Base-by-base conservation (phyloP, 768 basidiomycete genomes). In the Stropharia rugosoannulata region DNA sequence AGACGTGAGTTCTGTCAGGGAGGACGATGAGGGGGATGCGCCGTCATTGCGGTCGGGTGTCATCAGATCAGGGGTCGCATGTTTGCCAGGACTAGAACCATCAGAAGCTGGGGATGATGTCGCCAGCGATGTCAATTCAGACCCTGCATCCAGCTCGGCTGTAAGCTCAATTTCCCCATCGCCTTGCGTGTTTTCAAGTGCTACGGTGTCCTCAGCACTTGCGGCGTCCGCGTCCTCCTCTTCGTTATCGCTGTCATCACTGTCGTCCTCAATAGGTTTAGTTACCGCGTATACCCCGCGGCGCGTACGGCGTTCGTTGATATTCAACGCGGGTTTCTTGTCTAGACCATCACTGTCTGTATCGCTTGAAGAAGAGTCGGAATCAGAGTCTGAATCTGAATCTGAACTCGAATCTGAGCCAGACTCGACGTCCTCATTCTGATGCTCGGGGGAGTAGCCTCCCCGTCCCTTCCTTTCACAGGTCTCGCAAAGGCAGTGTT, bases 271-370 rank as follows among this genome's bases (percentile, higher is more conserved):
- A 56, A 79, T 76, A 57, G 82, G 78, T 59, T 79, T 76, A 59
- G 86, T 70, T 39, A 89, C 81, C 27, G 87, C 87, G 66, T 93
- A 93, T 15, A 93, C 90, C 32, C 90, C 90, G 40, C 90, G 80
- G 29, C 90, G 83, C 47, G 90, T 93, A 59, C 90, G 78, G 38
- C 90, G 80, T 67, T 92, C 90, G 63, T 93, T 87, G 58, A 91
- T 71, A 62, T 93, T 89, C 52, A 85, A 70, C 42, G 64, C 58
- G 54, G 72, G 51, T 57, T 76, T 63, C 47, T 50, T 50, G 22
- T 68, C 62, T 16, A 75, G 73, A 9, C 66, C 72, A 57, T 80
- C 79, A 55, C 73, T 74, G 52, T 76, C 77, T 18, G 73, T 69
- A 27, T 71, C 71, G 60, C 64, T 69, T 35, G 70, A 69, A 13